These are phyloP conservation scores for Sequoia sempervirens DNA, from an alignment of 75 land plant species.

Conservation along the genomic window DNA sequence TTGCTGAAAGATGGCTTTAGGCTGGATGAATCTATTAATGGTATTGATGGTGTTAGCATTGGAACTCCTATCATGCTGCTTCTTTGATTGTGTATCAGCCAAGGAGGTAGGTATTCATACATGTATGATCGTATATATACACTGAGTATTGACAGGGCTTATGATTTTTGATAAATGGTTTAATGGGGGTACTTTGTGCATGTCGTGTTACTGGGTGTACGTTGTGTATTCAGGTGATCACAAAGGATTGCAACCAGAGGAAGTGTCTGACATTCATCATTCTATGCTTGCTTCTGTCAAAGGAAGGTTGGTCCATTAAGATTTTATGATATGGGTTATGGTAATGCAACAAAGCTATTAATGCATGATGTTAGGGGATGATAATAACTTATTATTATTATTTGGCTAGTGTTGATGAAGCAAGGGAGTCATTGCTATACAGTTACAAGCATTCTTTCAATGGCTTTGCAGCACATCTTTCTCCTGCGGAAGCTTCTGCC, in stretches of 20 bases:
- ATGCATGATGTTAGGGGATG: not conserved
- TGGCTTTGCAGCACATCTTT: conserved; percentile 69
- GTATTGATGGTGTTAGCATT: not conserved
- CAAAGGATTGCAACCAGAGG: conserved; percentile 15
- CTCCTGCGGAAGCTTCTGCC: conserved; percentile 41
- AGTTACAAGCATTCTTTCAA: conserved; percentile 79
- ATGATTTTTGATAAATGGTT: not conserved
- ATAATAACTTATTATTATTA: not conserved
- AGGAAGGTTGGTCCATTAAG: conserved; percentile 10
- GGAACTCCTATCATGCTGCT: not conserved
- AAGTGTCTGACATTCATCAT: conserved; percentile 35
- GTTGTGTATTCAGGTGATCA: conserved; percentile 52
- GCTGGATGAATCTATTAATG: not conserved
- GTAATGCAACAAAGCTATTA: not conserved
- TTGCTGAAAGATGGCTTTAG: not conserved
- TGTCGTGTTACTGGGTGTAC: conserved; percentile 21
- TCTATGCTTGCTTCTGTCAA: conserved; percentile 45
- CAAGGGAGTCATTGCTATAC: conserved; percentile 51
- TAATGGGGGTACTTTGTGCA: not conserved
- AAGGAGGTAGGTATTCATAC: conserved; percentile 5
- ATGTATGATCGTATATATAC: not conserved
- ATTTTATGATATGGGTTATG: not conserved
- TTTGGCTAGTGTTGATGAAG: conserved; percentile 42
- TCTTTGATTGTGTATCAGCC: not conserved
- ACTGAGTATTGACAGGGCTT: not conserved